These are phyloP conservation scores for Curvularia sp. DNA, from an alignment of 2,329 filamentous ascomycete species.

Conservation along the genomic window DNA sequence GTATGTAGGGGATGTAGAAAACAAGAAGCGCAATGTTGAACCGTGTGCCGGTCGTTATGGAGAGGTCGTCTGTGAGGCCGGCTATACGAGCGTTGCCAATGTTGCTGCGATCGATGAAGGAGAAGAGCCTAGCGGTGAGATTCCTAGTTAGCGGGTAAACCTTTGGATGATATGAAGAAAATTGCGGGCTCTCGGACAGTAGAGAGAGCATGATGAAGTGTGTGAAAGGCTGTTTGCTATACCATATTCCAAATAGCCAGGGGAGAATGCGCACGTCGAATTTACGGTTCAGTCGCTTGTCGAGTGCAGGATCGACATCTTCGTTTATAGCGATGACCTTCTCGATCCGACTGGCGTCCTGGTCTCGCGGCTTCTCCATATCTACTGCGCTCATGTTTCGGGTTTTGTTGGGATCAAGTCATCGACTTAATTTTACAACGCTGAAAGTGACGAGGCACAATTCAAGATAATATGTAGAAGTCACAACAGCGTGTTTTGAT, in stretches of 20 bases:
- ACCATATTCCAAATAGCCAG: slow-evolving; percentile 56
- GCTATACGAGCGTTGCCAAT: slow-evolving; percentile 55
- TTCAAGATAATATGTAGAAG: neutral
- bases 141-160: neutral
- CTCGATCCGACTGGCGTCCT: slow-evolving; percentile 10
- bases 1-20: slow-evolving; percentile 56
- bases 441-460: neutral
- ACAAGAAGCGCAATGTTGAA: slow-evolving; percentile 55
- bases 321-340: neutral
- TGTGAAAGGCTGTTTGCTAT: neutral
- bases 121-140: slow-evolving; percentile 45
- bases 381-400: neutral
- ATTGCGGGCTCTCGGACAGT: neutral
- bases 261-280: slow-evolving; percentile 55
- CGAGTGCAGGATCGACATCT: slow-evolving; percentile 23
- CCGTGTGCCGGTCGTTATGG: slow-evolving; percentile 47
- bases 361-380: slow-evolving; percentile 5
- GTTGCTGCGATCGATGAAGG: slow-evolving; percentile 56
- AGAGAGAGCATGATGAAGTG: neutral
- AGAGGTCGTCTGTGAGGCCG: slow-evolving; percentile 50
- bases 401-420: neutral
- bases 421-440: neutral
- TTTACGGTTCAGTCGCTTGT: slow-evolving; percentile 50
- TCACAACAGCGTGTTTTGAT: neutral
- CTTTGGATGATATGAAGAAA: too few species aligned